Evolutionary conservation across 2,329 filamentous ascomycete genomes (phyloP).

Genomic region (Chaetomium olivaceum): DNA sequence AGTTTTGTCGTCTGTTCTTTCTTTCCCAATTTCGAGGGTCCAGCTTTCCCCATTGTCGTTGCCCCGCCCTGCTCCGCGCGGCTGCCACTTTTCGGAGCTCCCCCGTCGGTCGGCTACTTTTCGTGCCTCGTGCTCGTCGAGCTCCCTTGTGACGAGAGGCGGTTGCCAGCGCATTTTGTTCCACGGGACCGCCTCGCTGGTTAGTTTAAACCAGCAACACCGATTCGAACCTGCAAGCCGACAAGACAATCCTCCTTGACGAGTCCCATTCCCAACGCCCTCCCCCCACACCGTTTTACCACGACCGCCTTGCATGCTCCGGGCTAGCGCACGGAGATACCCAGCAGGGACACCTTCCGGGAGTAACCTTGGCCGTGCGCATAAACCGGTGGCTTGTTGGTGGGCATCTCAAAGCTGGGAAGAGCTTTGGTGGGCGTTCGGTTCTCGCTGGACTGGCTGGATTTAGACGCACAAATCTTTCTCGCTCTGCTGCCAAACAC

Average conservation of each 20-base stretch:
- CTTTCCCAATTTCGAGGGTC: background rate
- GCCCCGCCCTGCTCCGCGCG: constrained; percentile 10
- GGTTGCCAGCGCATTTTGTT: constrained; percentile 11
- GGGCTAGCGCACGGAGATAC: background rate
- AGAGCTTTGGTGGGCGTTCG: constrained; percentile 3
- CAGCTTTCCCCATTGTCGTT: constrained; percentile 6
- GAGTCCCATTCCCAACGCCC: background rate
- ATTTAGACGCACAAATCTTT: constrained; percentile 6
- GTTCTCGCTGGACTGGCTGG: constrained; percentile 5
- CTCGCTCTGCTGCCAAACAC: background rate
- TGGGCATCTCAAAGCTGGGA: background rate
- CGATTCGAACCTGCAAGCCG: background rate
- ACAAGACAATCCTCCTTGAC: background rate
- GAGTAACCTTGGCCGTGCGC: constrained; percentile 9
- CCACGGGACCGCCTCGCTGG: constrained; percentile 10
- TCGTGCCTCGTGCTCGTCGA: background rate
- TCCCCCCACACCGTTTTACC: background rate
- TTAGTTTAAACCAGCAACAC: background rate
- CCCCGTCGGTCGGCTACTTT: background rate
- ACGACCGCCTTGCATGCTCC: constrained; percentile 6
- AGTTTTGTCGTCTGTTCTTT: constrained; percentile 23
- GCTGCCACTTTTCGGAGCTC: constrained; percentile 8
- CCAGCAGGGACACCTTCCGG: constrained; percentile 10
- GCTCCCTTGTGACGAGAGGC: constrained; percentile 2
- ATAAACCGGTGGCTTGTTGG: constrained; percentile 9